Base-by-base conservation (phyloP, 2,329 filamentous ascomycete genomes). In the Verticillium alfalfae region DNA sequence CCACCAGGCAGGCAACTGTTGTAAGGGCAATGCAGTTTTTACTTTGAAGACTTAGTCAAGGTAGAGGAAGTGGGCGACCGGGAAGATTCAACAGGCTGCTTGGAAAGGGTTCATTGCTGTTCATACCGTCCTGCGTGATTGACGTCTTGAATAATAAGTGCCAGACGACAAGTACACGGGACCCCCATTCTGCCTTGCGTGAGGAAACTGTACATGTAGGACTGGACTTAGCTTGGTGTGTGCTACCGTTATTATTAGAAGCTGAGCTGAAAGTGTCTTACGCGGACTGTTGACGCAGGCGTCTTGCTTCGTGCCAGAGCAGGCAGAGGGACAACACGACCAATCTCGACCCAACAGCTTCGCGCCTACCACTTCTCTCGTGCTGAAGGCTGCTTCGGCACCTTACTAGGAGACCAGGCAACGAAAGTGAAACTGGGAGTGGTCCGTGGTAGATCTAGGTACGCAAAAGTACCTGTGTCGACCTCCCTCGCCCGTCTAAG, bases 1-100 rank as follows among this genome's bases (percentile, higher is more conserved):
- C 64, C 64, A 34, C 64, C 63, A 2, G 63, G 60, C 41, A 59
- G 59, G n/a, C 63, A 60, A 18, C n/a, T 65, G 34, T 49, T 22
- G 31, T 57, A 31, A 37, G 34, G 34, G 18, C 18, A n/a, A 18
- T 34, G 13, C 39, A 22, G 26, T 31, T 4, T 31, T 31, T 34
- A 49, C 34, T 10, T 56, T 36, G 15, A 18, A 52, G 45, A 63
- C 13, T 52, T 52, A 52, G 45, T 52, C 45, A 52, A 18, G 39
- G 18, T 18, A 52, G 18, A 52, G 36, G 9, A 13, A 52, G 45
- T 22, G 18, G 45, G 45, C 22, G 45, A 5, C 45, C 45, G 10
- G 18, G 45, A 18, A 52, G n/a, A 26, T 52, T 52, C 10, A 10
- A 26, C 45, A 12, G 45, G 45, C 22, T 52, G 45, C 18, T 52